phyloP scores from a whole-genome alignment of 2,329 filamentous ascomycete species.

The Aspergillus intermedius region DNA sequence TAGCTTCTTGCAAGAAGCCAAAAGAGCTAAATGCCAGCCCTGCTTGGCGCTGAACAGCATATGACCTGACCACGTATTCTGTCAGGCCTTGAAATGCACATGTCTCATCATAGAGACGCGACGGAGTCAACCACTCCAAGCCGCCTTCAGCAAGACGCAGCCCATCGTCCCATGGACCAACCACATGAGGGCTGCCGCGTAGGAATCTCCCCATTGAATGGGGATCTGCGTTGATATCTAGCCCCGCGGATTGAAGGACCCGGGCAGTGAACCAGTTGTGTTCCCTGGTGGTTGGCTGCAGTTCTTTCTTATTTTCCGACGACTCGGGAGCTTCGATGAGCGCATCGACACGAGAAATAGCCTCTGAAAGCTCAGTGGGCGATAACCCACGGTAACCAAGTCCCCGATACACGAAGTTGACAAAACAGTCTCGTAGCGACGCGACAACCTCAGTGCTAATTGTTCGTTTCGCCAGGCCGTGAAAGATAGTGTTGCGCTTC shows the following conservation, averaged over 20 bases:
- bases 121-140: slow-evolving; percentile 16
- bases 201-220: slow-evolving; percentile 36
- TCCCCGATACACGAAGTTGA: slow-evolving; percentile 41
- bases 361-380: slow-evolving; percentile 22
- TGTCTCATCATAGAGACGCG: slow-evolving; percentile 28
- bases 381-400: slow-evolving; percentile 26
- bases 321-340: slow-evolving; percentile 11
- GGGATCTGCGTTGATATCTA: slow-evolving; percentile 42
- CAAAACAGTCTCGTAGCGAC: slow-evolving; percentile 48
- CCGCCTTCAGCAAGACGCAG: slow-evolving; percentile 11
- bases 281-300: slow-evolving; percentile 23
- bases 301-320: slow-evolving; percentile 10
- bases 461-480: slow-evolving; percentile 40
- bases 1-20: slow-evolving; percentile 27
- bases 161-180: slow-evolving; percentile 27
- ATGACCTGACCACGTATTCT: slow-evolving; percentile 26
- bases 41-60: slow-evolving; percentile 17
- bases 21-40: slow-evolving; percentile 24
- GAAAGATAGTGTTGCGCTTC: slow-evolving; percentile 22
- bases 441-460: slow-evolving; percentile 55
- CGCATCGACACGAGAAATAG: slow-evolving; percentile 15
- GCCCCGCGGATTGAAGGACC: slow-evolving; percentile 44
- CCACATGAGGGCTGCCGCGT: slow-evolving; percentile 24
- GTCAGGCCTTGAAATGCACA: slow-evolving; percentile 27
- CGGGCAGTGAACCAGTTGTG: slow-evolving; percentile 41